A percentile compares a stretch with the other conserved stretches of the same genome.
phyloP scores from a whole-genome alignment of 345 rosid species.

The Geranium rotundifolium region DNA sequence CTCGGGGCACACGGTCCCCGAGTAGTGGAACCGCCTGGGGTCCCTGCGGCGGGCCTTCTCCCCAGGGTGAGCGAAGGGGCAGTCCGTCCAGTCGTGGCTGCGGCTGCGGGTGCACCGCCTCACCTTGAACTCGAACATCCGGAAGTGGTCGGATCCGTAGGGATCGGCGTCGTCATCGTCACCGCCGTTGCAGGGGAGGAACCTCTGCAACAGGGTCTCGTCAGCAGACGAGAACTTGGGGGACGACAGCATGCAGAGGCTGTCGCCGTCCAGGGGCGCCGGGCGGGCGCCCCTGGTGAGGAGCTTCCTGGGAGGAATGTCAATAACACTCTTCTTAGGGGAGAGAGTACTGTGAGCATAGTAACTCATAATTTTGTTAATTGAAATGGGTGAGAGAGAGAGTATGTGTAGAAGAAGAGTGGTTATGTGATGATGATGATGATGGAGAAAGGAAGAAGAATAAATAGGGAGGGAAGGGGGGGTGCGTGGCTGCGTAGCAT shows the following conservation, averaged over 20 bases:
- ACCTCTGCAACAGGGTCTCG: constrained; percentile 16
- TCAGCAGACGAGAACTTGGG: constrained; percentile 6
- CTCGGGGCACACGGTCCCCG: constrained; percentile 64
- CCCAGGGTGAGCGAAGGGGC: constrained; percentile 80
- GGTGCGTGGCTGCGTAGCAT: constrained; percentile 39
- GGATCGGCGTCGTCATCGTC: constrained; percentile 33
- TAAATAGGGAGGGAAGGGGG: neutral
- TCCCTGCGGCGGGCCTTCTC: constrained; percentile 92
- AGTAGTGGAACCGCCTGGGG: constrained; percentile 50
- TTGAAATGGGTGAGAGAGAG: no score
- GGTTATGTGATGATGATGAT: neutral
- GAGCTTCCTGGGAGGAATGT: constrained; percentile 58
- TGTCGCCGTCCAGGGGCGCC: constrained; percentile 7
- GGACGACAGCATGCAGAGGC: constrained; percentile 8
- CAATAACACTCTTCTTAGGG: constrained; percentile 26
- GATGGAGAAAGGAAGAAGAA: constrained; percentile 9
- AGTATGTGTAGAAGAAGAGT: no score
- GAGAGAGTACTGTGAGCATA: constrained; percentile 17
- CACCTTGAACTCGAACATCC: constrained; percentile 92
- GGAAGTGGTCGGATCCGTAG: constrained; percentile 68
- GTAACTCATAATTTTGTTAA: no score
- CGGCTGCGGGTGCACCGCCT: constrained; percentile 80
- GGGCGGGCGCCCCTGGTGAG: constrained; percentile 9
- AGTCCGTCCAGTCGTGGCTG: constrained; percentile 95
- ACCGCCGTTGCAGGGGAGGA: constrained; percentile 29